Base-by-base conservation (phyloP, 1,139 yeast genomes). In the Sugiyamaella grinbergsii region DNA sequence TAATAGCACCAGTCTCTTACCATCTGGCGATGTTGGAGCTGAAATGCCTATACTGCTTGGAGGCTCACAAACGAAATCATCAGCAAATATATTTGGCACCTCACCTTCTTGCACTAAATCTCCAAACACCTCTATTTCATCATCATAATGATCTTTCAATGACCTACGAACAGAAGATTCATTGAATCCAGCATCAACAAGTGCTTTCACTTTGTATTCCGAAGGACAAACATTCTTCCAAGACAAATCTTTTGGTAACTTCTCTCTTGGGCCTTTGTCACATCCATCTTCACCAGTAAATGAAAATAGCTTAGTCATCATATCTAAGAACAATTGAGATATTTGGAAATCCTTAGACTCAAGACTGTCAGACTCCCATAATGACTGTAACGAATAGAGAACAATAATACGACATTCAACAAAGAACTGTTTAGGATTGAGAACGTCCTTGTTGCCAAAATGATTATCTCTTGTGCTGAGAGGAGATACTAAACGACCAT, bases 181-280 rank as follows among this genome's bases (percentile, higher is more conserved):
- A 0, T 71, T 41, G 46, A 80, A 58, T 1, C 85, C 86, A n/a
- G 74, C 59, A 1, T 67, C 63, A 7, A 65, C 64, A 44, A 83
- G 66, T 55, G 77, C 80, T 4, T 75, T 72, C 6, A 78, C 65
- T 57, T 80, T 78, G 7, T 72, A 72, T n/a, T 71, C 70, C 0
- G 86, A 77, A 8, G 83, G 83, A 4, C 74, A 65, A 2, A 81
- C 79, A 38, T 74, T 73, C 37, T 70, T 68, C 70, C 80, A 74
- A 15, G 59, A 55, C 32, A 67, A 50, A 33, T 58, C 58, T 19
- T 59, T 51, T 7, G 62, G 65, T 3, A 59, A 50, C 15, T 33
- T 40, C 2, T 44, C 50, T 13, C 51, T 54, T 13, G 52, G 57
- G 2, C 41, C 44, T 18, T 48, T 45, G 28, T 36, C 42, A 22